These are phyloP conservation scores for Daldinia loculata DNA, from an alignment of 495 filamentous ascomycete genomes.

Conservation along the genomic window DNA sequence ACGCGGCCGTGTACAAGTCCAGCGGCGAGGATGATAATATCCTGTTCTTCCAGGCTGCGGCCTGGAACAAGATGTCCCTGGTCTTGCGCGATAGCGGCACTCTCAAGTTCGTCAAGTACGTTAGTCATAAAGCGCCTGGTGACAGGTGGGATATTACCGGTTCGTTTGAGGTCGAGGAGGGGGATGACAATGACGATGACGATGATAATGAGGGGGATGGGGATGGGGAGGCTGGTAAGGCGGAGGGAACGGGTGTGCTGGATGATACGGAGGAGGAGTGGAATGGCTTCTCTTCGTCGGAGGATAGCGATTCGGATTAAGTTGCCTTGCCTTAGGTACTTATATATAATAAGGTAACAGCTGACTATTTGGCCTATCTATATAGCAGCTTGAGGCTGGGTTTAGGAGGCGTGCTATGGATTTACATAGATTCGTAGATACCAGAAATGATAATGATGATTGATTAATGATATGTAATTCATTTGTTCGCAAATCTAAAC, in stretches of 20 bases:
- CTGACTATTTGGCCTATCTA: not conserved
- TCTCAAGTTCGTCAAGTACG: constrained; percentile 95
- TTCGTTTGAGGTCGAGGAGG: constrained; percentile 64
- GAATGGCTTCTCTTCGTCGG: constrained; percentile 55
- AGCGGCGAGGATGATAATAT: constrained; percentile 88
- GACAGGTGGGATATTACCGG: constrained; percentile 93
- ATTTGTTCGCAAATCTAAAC: not conserved
- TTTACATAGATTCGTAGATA: not conserved
- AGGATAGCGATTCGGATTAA: constrained; percentile 56
- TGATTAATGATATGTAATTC: not conserved
- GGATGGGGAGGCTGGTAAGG: constrained; percentile 24
- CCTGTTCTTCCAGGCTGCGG: constrained; percentile 84
- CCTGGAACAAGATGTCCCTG: constrained; percentile 89
- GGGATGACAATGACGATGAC: constrained; percentile 49
- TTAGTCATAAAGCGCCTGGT: constrained; percentile 79
- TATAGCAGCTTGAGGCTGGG: not conserved
- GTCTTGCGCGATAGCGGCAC: constrained; percentile 88
- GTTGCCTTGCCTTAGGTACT: not conserved
- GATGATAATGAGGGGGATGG: constrained; percentile 44
- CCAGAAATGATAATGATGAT: not conserved
- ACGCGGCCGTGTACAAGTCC: constrained; percentile 87
- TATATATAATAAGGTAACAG: too few species aligned
- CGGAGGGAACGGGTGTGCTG: constrained; percentile 23
- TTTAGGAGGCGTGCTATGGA: not conserved
- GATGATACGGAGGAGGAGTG: constrained; percentile 59